A percentile compares a stretch with the other conserved stretches of the same genome.
phyloP scores from a whole-genome alignment of 83 land plant species.

The Thuja plicata region DNA sequence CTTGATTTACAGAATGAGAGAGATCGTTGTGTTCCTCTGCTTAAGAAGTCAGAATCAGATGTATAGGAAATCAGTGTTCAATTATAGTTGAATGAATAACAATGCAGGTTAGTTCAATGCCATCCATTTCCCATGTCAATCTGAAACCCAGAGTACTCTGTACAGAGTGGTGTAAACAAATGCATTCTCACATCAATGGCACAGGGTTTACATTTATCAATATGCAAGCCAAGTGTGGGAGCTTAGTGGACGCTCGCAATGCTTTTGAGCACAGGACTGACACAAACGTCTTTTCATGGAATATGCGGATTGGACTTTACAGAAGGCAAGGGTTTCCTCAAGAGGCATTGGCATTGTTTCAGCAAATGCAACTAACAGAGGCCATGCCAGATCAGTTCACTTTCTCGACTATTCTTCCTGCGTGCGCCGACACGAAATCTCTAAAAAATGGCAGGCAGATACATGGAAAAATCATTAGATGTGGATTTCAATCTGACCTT shows the following conservation, averaged over 20 bases:
- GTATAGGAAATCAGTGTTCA: neutral
- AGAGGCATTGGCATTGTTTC: neutral
- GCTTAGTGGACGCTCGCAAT: neutral
- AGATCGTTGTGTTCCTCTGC: neutral
- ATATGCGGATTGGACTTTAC: neutral
- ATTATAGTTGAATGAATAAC: neutral
- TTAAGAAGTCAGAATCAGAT: neutral
- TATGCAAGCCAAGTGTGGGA: neutral
- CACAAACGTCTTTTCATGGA: neutral
- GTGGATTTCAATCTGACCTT: neutral
- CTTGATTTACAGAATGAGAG: neutral
- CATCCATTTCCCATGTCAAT: neutral
- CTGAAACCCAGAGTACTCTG: neutral
- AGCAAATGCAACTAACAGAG: neutral
- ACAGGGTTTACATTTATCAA: neutral
- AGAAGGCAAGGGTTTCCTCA: neutral
- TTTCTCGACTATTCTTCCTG: neutral
- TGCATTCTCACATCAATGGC: neutral
- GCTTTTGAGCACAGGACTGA: neutral
- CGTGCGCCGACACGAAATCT: neutral
- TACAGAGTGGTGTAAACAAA: neutral
- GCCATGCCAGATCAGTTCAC: neutral
- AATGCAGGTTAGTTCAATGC: neutral
- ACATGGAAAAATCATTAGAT: slow-evolving; percentile 2
- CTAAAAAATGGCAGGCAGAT: neutral